Conservation (phyloP, 257 asterid genomes). For the Gentiana dahurica region DNA sequence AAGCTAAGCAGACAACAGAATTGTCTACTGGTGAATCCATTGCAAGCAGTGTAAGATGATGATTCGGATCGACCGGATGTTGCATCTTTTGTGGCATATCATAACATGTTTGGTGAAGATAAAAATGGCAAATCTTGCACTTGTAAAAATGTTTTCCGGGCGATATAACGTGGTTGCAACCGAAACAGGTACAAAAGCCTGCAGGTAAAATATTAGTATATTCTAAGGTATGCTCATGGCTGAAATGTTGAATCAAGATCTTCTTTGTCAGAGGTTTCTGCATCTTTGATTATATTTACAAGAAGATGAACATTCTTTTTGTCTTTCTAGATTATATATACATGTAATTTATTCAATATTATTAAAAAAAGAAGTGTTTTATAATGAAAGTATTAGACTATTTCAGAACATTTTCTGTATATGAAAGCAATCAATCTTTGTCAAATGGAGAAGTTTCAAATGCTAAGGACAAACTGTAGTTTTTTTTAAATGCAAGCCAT, state of each 20-base stretch:
- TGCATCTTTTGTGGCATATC: constrained; percentile 31
- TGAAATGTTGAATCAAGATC: constrained; percentile 21
- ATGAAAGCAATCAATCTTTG: not conserved
- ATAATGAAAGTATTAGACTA: not conserved
- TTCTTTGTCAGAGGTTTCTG: constrained; percentile 11
- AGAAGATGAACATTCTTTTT: not conserved
- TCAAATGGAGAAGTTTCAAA: not conserved
- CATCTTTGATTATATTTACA: constrained; percentile 10
- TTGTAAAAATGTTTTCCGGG: constrained; percentile 23
- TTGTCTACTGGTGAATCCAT: constrained; percentile 5
- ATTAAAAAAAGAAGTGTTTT: no score
- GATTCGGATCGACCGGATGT: constrained; percentile 37
- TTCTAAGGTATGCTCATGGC: constrained; percentile 38
- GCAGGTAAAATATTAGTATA: constrained; percentile 3
- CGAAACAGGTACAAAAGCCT: constrained; percentile 17
- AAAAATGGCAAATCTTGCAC: constrained; percentile 35
- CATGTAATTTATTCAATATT: not conserved
- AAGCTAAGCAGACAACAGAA: constrained; percentile 23
- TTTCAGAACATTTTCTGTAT: not conserved
- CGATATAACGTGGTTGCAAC: constrained; percentile 29
- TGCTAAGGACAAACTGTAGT: not conserved
- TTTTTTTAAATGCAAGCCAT: not conserved
- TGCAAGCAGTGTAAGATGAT: constrained; percentile 24
- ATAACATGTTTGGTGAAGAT: constrained; percentile 42
- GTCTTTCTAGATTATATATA: not conserved